Base-by-base conservation (phyloP, 2,329 filamentous ascomycete species). In the Pyrenochaeta sp. region DNA sequence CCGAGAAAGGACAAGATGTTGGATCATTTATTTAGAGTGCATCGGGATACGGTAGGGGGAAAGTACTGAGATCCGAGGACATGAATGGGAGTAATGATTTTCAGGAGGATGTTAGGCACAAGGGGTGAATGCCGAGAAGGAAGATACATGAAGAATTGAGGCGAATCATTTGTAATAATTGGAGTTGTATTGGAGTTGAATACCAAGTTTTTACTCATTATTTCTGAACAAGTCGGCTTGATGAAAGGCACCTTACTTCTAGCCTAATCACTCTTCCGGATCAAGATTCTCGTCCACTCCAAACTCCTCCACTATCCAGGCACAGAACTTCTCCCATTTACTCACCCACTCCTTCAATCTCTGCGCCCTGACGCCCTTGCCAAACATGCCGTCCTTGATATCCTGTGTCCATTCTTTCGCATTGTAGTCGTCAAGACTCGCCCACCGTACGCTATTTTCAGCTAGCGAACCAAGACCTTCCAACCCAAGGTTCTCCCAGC, bases 391-490 rank as follows among this genome's bases (percentile, higher is more conserved):
- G 62, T 90, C 87, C 57, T 86, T 89, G 63, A 97, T 84, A 54
- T 88, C 91, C 53, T 86, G 83, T 24, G 84, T 77, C 92, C 93
- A 97, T 45, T 89, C 86, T 7, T 87, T 85, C 10, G 85, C 77
- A 22, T 79, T 84, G 74, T 92, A 88, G 67, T 97, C 93, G 73
- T 96, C 92, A 68, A 93, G 96, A 24, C 90, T 90, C 8, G 92
- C 90, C 92, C 92, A 98, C 40, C 91, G 85, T 44, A 98, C 88
- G 65, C 92, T 96, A 73, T 97, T 98, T 83, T 98, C 93, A 0
- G 93, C 94, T 67, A 99, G 83, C 56, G 89, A 91, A 0, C 91
- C 94, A 51, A 98, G 79, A 0, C 93, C 94, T 10, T 91, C 92
- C 2, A 98, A 83, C 0, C 93, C 95, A 13, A 97, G 85, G 72